Base-by-base conservation (phyloP, 129 eudicot genomes). In the Centella asiatica region DNA sequence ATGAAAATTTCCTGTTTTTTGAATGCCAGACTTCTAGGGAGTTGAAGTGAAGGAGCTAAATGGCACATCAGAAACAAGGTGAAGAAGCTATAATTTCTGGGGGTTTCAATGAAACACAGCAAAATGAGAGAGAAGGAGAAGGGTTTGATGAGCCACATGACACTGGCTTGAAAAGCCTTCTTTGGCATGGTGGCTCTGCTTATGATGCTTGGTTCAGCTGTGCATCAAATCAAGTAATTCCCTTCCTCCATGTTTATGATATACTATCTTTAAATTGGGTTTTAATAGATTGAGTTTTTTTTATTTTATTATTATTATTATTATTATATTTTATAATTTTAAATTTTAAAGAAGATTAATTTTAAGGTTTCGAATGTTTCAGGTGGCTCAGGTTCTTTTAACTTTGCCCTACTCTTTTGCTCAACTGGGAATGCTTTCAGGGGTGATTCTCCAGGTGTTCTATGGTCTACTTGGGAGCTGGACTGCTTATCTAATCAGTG, bases 181-280 rank as follows among this genome's bases (percentile, higher is more conserved):
- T 87, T 49, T 87, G 90, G 95, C 81, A 86, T 78, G 95, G 95
- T 62, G 95, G 95, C 12, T 86, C 87, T 73, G 87, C 60, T 55
- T 80, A 80, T 72, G 95, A 83, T 80, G 95, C 95, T 40, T 86
- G 90, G 89, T 86, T 86, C 40, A 86, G 87, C 64, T 82, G 90
- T 77, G 82, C 87, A 28, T 83, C 87, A 54, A 86, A 86, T 56
- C 87, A 83, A 73, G 90, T 82, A 46, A 69, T 33, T 58, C 58
- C 57, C 19, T 12, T 13, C 19, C 50, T 13, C 17, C n/a, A n/a
- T n/a, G n/a, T n/a, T n/a, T n/a, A n/a, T n/a, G n/a, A n/a, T n/a
- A n/a, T n/a, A n/a, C n/a, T n/a, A n/a, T n/a, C n/a, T n/a, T n/a
- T n/a, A n/a, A n/a, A n/a, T n/a, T n/a, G n/a, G n/a, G n/a, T 44